Evolutionary conservation across 179 eudicot genomes (phyloP), one percentile per base, ranked within the genome.

Genomic region (Beta lomatogona): DNA sequence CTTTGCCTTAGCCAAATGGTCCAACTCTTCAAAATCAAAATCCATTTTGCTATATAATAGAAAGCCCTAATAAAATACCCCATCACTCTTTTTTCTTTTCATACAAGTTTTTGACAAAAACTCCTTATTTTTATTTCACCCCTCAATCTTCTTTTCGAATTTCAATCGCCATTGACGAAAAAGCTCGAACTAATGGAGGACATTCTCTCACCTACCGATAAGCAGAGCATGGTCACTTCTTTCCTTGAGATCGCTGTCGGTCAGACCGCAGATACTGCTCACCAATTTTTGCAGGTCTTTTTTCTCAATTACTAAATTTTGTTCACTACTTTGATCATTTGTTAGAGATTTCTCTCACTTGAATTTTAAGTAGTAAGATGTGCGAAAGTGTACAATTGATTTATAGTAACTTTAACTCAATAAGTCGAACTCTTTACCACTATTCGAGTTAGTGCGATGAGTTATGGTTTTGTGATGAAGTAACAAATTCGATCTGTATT

Each of bases 231-330:
- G 89, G 93, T 95, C 66, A 87, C 97, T 45, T 86, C 94, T 6
- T 95, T 95, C 82, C 92, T 95, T 50, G 99, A 95, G 85, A 91
- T 95, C 81, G 97, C 98, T 63, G 99, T 89, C 5, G 99, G 97
- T 58, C 95, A 95, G 86, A 89, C 95, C 31, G 82, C 89, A n/a
- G 93, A 89, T 11, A 95, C 97, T 41, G 99, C 99, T 81, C 92
- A 85, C 59, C 99, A 90, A 83, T 95, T 95, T 84, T 86, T 95
- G 53, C 91, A 93, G 97, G 99, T 91, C 2, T 65, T 63, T 48
- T 5, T 52, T 15, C 31, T 22, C 6, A 41, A 1, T 54, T 15
- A 21, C 21, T 22, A 3, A n/a, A 5, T 15, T 46, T 46, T 48
- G 15, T 81, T 36, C n/a, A 8, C 44, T 41, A 7, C 9, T 75